Conservation (phyloP, 1,139 yeast species). For the Blastobotrys capitulatus region DNA sequence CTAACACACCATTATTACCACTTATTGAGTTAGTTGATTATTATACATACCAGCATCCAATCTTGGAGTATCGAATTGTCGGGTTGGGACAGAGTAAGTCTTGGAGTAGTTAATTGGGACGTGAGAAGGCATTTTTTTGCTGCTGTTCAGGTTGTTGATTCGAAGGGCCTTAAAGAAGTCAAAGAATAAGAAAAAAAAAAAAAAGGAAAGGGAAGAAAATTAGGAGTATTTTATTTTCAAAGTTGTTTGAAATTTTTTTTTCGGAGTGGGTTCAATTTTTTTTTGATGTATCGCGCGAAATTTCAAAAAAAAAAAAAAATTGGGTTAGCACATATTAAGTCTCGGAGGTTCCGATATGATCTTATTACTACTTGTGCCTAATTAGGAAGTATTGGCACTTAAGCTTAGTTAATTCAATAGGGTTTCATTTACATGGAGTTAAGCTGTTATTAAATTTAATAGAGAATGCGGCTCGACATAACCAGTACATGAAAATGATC, state of each 20-base stretch:
- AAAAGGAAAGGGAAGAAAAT: not conserved
- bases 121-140: conserved; percentile 7
- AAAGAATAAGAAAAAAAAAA: not conserved
- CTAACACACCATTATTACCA: not conserved
- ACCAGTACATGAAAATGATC: too few species aligned
- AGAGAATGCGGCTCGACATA: too few species aligned
- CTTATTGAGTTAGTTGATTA: not conserved
- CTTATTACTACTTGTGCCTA: not conserved
- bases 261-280: not conserved
- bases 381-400: not conserved
- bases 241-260: too few species aligned
- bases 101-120: conserved; percentile 96
- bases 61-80: conserved; percentile 99
- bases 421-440: too few species aligned
- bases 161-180: not conserved
- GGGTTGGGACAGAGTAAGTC: conserved; percentile 99
- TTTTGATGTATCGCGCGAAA: not conserved
- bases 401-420: too few species aligned
- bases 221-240: too few species aligned
- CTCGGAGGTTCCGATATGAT: too few species aligned
- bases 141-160: not conserved
- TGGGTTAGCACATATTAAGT: too few species aligned
- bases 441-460: too few species aligned
- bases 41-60: conserved; percentile 84
- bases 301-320: too few species aligned